phyloP scores from a whole-genome alignment of 176 grass and related monocot species.

The Chrysopogon serrulatus region DNA sequence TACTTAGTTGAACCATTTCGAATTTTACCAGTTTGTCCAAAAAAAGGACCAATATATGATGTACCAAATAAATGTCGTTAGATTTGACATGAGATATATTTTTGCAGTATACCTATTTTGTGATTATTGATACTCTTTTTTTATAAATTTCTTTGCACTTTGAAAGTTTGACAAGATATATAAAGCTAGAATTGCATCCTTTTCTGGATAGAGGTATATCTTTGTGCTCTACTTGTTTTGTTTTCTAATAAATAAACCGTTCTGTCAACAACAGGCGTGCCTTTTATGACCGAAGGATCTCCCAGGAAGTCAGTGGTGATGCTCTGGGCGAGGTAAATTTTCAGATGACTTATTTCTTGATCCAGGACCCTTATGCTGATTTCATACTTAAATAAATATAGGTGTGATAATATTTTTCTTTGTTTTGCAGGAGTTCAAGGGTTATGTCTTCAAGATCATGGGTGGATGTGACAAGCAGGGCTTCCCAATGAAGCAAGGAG shows the following conservation, averaged over 20 bases:
- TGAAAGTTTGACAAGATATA: not conserved
- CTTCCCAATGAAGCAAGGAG: constrained; percentile 98
- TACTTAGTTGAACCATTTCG: too few relatives aligned
- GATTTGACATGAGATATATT: too few relatives aligned
- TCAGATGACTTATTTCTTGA: not conserved
- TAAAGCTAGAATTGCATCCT: not conserved
- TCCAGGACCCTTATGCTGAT: not conserved
- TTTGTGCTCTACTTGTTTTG: not conserved
- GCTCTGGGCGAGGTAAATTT: constrained; percentile 65
- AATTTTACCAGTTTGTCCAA: not conserved
- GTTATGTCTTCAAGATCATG: constrained; percentile 93
- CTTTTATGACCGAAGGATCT: constrained; percentile 85
- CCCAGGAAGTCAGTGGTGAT: constrained; percentile 75
- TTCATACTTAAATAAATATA: not conserved
- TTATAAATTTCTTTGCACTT: not conserved
- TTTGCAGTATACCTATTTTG: too few relatives aligned
- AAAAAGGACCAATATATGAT: not conserved
- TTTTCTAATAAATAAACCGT: not conserved
- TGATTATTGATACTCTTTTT: not conserved
- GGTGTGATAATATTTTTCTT: not conserved
- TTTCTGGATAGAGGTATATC: too few relatives aligned
- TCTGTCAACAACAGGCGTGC: constrained; percentile 36
- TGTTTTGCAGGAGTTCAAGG: constrained; percentile 72
- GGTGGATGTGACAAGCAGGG: constrained; percentile 89
- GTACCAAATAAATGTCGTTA: not conserved